A percentile compares a stretch with the other conserved stretches of the same genome.
Conservation (phyloP, 208 protist species). For the Jaenimonas drosophilae region DNA sequence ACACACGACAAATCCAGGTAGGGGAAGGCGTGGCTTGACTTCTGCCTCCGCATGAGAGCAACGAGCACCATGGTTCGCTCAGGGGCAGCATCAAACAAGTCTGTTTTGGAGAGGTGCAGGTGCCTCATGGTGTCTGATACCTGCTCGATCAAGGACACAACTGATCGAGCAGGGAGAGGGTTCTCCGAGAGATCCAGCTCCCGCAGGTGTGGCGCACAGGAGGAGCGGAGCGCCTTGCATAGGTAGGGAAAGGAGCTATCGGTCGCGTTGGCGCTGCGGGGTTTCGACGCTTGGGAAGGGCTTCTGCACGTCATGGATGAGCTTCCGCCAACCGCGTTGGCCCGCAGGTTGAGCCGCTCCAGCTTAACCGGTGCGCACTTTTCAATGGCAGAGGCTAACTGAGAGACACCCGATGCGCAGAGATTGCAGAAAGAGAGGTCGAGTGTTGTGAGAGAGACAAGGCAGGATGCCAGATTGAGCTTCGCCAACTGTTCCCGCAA, state of each 20-base stretch:
- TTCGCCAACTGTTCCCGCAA: slow-evolving; percentile 22
- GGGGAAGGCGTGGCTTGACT: slow-evolving; percentile 9
- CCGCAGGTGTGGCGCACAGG: slow-evolving; percentile 30
- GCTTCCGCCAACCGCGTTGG: slow-evolving; percentile 36
- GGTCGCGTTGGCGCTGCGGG: slow-evolving; percentile 6
- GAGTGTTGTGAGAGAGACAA: slow-evolving; percentile 15
- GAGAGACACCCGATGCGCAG: slow-evolving; percentile 22
- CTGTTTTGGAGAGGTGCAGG: slow-evolving; percentile 30
- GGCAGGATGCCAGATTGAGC: slow-evolving; percentile 5
- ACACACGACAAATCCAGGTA: slow-evolving; percentile 16
- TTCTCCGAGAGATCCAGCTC: slow-evolving; percentile 45
- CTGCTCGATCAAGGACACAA: slow-evolving; percentile 55
- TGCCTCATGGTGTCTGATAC: slow-evolving; percentile 19
- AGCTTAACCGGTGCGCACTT: slow-evolving; percentile 22
- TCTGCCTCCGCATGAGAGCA: slow-evolving; percentile 36
- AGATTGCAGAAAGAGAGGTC: slow-evolving; percentile 30
- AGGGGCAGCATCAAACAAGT: slow-evolving; percentile 25
- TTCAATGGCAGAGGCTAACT: slow-evolving; percentile 30
- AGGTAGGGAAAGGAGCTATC: slow-evolving; percentile 42
- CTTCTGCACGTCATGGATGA: too few relatives aligned
- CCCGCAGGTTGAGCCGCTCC: slow-evolving; percentile 26
- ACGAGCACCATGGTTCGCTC: slow-evolving; percentile 32
- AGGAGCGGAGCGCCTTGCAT: slow-evolving; percentile 42
- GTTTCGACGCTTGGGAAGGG: too few relatives aligned
- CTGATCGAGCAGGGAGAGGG: slow-evolving; percentile 28